A percentile compares a stretch with the other conserved stretches of the same genome.
These are phyloP conservation scores for Scalesia atractyloides DNA, from an alignment of 129 eudicot species.

Conservation along the genomic window DNA sequence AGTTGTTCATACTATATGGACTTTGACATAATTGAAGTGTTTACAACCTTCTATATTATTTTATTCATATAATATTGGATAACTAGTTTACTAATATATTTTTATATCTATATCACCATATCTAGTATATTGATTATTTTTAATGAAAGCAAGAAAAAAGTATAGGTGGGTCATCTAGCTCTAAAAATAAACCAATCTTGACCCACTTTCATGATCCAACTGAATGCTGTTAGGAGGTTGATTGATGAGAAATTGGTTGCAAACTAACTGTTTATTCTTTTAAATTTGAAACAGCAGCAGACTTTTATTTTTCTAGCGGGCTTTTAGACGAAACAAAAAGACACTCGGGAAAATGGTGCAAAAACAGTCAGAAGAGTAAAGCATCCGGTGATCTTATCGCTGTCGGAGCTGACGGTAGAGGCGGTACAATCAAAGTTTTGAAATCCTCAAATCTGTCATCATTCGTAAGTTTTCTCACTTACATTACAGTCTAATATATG, in stretches of 20 bases:
- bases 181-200: neutral
- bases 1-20: neutral
- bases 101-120: neutral
- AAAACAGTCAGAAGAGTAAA: constrained; percentile 48
- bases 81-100: neutral
- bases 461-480: constrained; percentile 45
- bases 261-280: constrained; percentile 5
- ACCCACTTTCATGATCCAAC: neutral
- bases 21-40: neutral
- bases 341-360: constrained; percentile 92
- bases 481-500: neutral
- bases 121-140: neutral
- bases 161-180: neutral
- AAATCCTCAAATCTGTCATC: constrained; percentile 51
- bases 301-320: constrained; percentile 64
- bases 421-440: constrained; percentile 70
- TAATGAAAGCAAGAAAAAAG: neutral
- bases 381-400: constrained; percentile 64
- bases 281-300: constrained; percentile 36
- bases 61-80: neutral
- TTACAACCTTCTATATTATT: neutral
- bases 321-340: constrained; percentile 71
- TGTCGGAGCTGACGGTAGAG: constrained; percentile 94
- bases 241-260: neutral
- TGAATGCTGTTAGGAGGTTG: neutral